phyloP scores from a whole-genome alignment of 2,329 filamentous ascomycete genomes.

The Epichloe uncinata region DNA sequence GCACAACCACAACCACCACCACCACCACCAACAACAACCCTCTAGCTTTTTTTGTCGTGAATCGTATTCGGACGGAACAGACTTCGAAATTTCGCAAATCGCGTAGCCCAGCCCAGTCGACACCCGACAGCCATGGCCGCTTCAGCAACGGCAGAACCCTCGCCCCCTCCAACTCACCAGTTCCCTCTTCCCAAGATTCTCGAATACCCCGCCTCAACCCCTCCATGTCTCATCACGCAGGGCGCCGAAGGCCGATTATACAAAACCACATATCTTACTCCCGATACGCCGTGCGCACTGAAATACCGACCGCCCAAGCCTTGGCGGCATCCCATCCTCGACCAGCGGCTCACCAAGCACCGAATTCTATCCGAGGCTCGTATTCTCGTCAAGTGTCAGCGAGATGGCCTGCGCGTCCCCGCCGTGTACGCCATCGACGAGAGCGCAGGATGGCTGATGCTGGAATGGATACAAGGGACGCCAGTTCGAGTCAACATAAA shows the following conservation, averaged over 20 bases:
- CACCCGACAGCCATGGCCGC: conserved; percentile 3
- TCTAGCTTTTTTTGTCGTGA: too few relatives aligned
- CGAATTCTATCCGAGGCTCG: conserved; percentile 82
- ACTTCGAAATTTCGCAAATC: not conserved
- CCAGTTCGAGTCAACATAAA: conserved; percentile 61
- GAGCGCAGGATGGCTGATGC: conserved; percentile 57
- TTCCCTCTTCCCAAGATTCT: conserved; percentile 52
- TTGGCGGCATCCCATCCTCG: conserved; percentile 83
- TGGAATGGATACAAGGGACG: conserved; percentile 71
- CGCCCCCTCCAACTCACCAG: conserved; percentile 13
- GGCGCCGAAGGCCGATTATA: conserved; percentile 94
- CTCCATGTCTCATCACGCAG: conserved; percentile 67
- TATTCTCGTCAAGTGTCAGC: conserved; percentile 64
- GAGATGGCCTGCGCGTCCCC: conserved; percentile 71
- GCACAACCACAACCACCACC: too few relatives aligned
- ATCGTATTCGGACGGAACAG: too few relatives aligned
- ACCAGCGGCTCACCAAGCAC: conserved; percentile 73
- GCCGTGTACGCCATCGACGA: conserved; percentile 60
- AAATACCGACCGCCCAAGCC: conserved; percentile 87
- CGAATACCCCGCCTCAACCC: conserved; percentile 42
- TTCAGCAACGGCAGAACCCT: not conserved
- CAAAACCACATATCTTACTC: conserved; percentile 64
- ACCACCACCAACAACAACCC: too few relatives aligned
- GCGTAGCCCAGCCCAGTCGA: not conserved
- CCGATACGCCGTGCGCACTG: conserved; percentile 57